Conservation (phyloP, 306 rosid species). For the Albizia julibrissin region DNA sequence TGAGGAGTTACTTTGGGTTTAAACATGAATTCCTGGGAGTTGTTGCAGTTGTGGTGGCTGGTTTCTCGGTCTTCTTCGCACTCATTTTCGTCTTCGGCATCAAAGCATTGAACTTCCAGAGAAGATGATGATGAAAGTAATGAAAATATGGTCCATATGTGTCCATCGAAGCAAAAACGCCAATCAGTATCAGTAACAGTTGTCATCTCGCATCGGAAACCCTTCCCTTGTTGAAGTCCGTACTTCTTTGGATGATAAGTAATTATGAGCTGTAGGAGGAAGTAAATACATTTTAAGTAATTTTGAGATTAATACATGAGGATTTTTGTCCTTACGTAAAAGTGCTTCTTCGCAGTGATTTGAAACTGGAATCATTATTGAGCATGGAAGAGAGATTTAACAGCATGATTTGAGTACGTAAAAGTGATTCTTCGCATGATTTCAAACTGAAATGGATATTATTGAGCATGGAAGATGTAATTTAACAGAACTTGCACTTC, state of each 20-base stretch:
- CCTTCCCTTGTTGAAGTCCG: background rate
- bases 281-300: no score
- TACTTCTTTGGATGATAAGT: no score
- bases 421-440: no score
- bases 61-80: slow-evolving; percentile 68
- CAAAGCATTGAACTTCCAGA: slow-evolving; percentile 69
- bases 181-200: background rate
- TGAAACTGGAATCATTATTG: no score
- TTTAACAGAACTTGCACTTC: background rate
- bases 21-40: slow-evolving; percentile 56
- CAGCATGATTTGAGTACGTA: no score
- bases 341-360: no score
- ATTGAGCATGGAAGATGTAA: background rate
- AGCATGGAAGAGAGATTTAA: no score
- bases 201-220: background rate
- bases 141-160: background rate
- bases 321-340: no score
- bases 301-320: no score
- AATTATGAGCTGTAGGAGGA: no score
- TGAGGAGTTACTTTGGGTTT: slow-evolving; percentile 65
- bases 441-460: background rate
- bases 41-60: slow-evolving; percentile 65
- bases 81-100: slow-evolving; percentile 65
- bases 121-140: slow-evolving; percentile 45
- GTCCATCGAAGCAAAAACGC: background rate